These are phyloP conservation scores for Ophiostoma tasmaniense DNA, from an alignment of 2,329 filamentous ascomycete genomes.

Conservation along the genomic window DNA sequence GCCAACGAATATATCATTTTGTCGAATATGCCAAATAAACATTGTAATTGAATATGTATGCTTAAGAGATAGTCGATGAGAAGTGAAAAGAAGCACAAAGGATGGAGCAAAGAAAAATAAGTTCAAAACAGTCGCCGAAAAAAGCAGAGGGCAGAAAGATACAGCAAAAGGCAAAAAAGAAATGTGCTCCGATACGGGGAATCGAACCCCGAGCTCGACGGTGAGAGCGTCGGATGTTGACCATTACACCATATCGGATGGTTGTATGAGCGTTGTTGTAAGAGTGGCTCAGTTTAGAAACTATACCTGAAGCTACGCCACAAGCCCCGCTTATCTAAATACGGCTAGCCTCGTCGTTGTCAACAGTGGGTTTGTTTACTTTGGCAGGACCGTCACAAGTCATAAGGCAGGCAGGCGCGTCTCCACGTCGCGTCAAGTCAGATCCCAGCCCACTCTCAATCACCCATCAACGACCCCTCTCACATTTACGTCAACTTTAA, in stretches of 20 bases:
- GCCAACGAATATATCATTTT: too few relatives aligned
- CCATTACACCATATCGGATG: conserved; percentile 22
- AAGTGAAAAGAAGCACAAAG: too few relatives aligned
- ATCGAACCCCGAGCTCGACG: conserved; percentile 22
- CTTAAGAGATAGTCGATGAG: too few relatives aligned
- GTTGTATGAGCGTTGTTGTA: not conserved
- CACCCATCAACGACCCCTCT: not conserved
- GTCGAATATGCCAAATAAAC: too few relatives aligned
- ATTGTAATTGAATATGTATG: too few relatives aligned
- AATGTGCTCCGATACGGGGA: conserved; percentile 20
- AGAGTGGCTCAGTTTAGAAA: not conserved
- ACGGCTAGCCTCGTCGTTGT: not conserved
- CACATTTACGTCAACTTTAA: not conserved
- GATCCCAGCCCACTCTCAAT: not conserved
- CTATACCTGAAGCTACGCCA: not conserved
- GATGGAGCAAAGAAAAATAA: not conserved
- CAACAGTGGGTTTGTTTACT: not conserved
- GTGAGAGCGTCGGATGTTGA: conserved; percentile 22
- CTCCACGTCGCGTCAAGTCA: not conserved
- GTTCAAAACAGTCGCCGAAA: not conserved
- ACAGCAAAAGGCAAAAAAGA: conserved; percentile 6
- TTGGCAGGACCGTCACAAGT: not conserved
- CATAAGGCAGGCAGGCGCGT: not conserved
- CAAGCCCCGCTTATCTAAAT: not conserved
- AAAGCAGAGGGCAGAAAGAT: not conserved